Conservation (phyloP, 2,329 filamentous ascomycete species). For the Podosphaera leucotricha region DNA sequence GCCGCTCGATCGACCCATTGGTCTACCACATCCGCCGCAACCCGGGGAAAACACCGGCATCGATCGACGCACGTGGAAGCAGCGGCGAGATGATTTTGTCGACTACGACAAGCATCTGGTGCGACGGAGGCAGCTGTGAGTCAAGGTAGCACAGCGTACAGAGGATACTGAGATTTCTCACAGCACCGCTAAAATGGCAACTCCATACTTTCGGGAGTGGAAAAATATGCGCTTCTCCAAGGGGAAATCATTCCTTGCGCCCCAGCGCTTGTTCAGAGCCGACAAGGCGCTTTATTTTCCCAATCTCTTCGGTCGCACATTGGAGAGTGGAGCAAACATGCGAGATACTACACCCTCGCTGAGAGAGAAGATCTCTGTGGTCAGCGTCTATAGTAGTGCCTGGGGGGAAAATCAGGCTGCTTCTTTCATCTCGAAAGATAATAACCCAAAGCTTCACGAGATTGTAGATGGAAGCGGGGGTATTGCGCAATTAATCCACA, state of each 20-base stretch:
- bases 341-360: constrained; percentile 56
- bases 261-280: constrained; percentile 59
- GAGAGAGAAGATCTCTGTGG: constrained; percentile 48
- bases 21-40: constrained; percentile 48
- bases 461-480: constrained; percentile 30
- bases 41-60: constrained; percentile 63
- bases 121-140: constrained; percentile 50
- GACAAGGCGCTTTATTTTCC: constrained; percentile 80
- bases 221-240: constrained; percentile 58
- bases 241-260: constrained; percentile 80
- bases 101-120: constrained; percentile 67
- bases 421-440: constrained; percentile 39
- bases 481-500: constrained; percentile 50
- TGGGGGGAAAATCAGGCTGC: constrained; percentile 70
- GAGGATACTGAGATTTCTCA: constrained; percentile 3
- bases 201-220: constrained; percentile 94
- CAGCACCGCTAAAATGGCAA: constrained; percentile 51
- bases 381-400: constrained; percentile 56
- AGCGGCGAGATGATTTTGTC: constrained; percentile 59
- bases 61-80: constrained; percentile 38
- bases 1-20: constrained; percentile 51
- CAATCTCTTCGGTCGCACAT: constrained; percentile 62
- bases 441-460: constrained; percentile 46
- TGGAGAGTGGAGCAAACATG: constrained; percentile 30
- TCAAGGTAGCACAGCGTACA: neutral